Conservation (phyloP, 139 green algal genomes). For the Volvox reticuliferus region DNA sequence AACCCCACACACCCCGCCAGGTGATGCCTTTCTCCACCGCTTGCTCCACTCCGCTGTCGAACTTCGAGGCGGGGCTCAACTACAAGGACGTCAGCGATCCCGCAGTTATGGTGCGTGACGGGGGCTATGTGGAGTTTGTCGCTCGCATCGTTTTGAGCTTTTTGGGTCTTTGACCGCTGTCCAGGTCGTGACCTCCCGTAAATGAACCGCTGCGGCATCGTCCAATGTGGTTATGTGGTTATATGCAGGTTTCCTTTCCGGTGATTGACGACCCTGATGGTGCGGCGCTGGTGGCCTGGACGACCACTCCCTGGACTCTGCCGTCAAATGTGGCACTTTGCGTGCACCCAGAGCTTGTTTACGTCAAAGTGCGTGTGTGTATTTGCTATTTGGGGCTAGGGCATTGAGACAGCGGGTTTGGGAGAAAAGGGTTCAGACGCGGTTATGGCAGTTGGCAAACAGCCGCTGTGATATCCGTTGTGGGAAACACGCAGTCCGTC, state of each 20-base stretch:
- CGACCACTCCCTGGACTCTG: slow-evolving; percentile 99
- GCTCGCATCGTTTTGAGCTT: too few species aligned
- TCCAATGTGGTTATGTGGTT: background rate
- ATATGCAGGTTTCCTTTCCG: slow-evolving; percentile 77
- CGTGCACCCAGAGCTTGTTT: slow-evolving; percentile 93
- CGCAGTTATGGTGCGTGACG: slow-evolving; percentile 64
- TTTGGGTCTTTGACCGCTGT: too few species aligned
- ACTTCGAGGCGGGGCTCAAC: slow-evolving; percentile 99
- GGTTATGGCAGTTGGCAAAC: too few species aligned
- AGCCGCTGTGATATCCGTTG: too few species aligned
- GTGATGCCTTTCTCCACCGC: slow-evolving; percentile 99
- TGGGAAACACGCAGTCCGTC: too few species aligned
- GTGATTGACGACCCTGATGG: slow-evolving; percentile 81
- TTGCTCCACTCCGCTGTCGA: slow-evolving; percentile 94
- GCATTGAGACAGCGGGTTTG: too few species aligned
- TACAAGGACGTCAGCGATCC: slow-evolving; percentile 92
- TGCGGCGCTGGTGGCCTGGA: slow-evolving; percentile 95
- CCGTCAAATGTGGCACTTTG: slow-evolving; percentile 98
- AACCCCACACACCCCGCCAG: slow-evolving; percentile 49
- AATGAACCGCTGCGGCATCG: too few species aligned
- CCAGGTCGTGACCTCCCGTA: too few species aligned
- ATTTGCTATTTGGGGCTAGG: too few species aligned
- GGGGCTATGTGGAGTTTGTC: background rate
- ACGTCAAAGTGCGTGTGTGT: slow-evolving; percentile 81
- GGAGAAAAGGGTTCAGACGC: too few species aligned